Base-by-base conservation (phyloP, 495 filamentous ascomycete species). In the Penicillium silybi region DNA sequence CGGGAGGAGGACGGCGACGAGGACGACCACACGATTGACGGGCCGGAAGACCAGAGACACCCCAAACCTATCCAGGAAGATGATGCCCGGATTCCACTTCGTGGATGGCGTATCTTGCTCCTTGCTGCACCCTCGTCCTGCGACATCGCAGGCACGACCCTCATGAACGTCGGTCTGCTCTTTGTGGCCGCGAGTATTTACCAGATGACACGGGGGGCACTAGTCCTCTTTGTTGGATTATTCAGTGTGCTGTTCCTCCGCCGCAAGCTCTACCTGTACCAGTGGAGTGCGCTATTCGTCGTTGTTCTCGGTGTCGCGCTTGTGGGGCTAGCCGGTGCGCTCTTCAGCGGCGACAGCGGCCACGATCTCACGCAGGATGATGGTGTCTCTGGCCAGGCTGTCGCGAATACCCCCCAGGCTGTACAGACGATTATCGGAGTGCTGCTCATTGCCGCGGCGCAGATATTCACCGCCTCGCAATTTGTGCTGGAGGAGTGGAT, bases 401-500 rank as follows among this genome's bases (percentile, higher is more conserved):
- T 61, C 13, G 72, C 72, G 1, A 69, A 59, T 11, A 74, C 78
- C 2, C 74, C 80, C 0, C 83, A 88, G 35, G 85, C 87, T 6
- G 71, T 90, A 0, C 71, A 80, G 56, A 86, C 92, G 1, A 71
- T 95, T 34, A 70, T 96, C 29, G 93, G 95, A 27, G 85, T 98
- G 3, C 68, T 90, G 11, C 77, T 96, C 46, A 97, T 97, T 63
- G 93, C 93, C 2, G 85, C 83, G 0, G 93, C 92, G 0, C 93
- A 98, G 74, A 89, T 97, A 57, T 97, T 97, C 69, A 97, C 93
- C 0, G 93, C 93, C 1, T 85, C 89, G 3, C 93, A 98, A 69
- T 98, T 97, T 57, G 95, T 97, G 29, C 73, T 95, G 1, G 93
- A 98, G 71, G 95, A 98, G 70, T 91, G 85, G 76, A 89, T 98